Conservation (phyloP, 1,139 yeast species). For the Citeromyces siamensis region DNA sequence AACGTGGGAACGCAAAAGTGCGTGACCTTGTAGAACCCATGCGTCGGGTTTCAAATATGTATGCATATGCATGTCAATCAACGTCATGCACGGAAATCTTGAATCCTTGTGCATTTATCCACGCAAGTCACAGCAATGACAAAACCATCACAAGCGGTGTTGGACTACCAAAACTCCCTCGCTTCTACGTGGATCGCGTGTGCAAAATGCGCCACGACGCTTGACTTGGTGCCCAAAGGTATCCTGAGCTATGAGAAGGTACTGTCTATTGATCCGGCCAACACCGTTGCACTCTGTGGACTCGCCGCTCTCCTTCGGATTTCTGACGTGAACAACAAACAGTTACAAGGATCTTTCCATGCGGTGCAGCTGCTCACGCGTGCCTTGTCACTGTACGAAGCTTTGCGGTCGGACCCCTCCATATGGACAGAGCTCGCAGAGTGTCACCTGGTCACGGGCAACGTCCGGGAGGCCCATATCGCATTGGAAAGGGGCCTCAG, state of each 20-base stretch:
- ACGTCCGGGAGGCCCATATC: conserved; percentile 39
- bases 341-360: conserved; percentile 27
- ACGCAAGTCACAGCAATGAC: background rate
- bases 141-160: background rate
- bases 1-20: too few species aligned
- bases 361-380: conserved; percentile 30
- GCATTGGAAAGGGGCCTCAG: conserved; percentile 33
- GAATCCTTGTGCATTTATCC: background rate
- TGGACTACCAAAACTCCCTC: background rate
- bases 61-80: background rate
- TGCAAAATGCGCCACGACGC: background rate
- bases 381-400: conserved; percentile 24
- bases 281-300: conserved; percentile 28
- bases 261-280: conserved; percentile 23
- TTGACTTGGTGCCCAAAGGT: background rate
- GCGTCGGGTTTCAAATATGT: too few species aligned
- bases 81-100: too few species aligned
- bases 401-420: conserved; percentile 21
- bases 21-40: too few species aligned
- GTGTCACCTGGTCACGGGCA: conserved; percentile 32
- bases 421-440: conserved; percentile 37
- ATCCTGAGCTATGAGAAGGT: background rate
- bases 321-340: conserved; percentile 24
- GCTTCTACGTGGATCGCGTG: background rate
- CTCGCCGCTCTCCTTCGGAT: conserved; percentile 27